Conservation (phyloP, 495 filamentous ascomycete species). For the Podospora didyma region DNA sequence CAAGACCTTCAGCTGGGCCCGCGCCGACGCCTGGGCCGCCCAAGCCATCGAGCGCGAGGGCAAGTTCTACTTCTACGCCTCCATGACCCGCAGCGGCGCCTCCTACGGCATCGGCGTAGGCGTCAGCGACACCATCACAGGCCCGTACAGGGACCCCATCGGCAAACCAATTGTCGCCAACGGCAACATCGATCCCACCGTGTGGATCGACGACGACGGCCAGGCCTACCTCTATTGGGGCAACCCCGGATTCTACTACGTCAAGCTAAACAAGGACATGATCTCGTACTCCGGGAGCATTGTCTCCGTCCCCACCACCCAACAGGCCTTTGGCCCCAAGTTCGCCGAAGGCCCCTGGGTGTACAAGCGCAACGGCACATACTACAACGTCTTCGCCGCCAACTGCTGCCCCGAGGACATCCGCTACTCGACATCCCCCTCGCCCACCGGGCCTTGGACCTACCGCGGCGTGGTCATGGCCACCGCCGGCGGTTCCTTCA, state of each 20-base stretch:
- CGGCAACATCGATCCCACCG: constrained; percentile 1
- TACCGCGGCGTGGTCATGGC: constrained; percentile 29
- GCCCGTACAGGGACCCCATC: background rate
- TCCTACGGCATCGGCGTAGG: background rate
- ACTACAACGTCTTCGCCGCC: constrained; percentile 28
- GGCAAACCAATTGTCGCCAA: background rate
- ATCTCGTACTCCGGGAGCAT: constrained; percentile 25
- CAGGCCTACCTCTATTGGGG: constrained; percentile 22
- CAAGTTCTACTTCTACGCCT: background rate
- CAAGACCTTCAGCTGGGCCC: background rate
- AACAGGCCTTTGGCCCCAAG: constrained; percentile 13
- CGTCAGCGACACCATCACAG: background rate
- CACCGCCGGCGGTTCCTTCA: constrained; percentile 20
- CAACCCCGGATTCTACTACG: constrained; percentile 18
- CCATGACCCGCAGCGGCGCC: background rate
- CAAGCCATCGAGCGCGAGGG: background rate
- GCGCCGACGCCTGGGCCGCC: constrained; percentile 2
- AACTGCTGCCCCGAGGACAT: constrained; percentile 30
- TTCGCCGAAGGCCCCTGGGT: constrained; percentile 33
- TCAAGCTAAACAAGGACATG: constrained; percentile 32
- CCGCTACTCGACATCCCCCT: constrained; percentile 24
- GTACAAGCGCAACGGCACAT: constrained; percentile 28
- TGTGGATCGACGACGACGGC: constrained; percentile 13
- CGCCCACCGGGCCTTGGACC: constrained; percentile 28
- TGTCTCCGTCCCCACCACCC: background rate